These are phyloP conservation scores for Kalmusia sp. DNA, from an alignment of 2,329 filamentous ascomycete species.

Conservation along the genomic window DNA sequence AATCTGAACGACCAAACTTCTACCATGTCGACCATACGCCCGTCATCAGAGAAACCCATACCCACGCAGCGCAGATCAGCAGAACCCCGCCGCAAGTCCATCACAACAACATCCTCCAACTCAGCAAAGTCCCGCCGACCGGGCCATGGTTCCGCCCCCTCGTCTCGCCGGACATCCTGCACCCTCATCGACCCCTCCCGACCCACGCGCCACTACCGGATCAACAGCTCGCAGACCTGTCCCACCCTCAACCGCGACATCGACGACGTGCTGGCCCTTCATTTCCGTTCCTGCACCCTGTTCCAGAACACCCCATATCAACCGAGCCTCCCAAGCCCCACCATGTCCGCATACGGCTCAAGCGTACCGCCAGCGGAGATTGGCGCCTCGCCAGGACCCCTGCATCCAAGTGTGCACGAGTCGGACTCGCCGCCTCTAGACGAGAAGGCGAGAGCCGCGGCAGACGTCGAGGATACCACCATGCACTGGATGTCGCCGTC, in stretches of 20 bases:
- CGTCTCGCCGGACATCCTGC: conserved; percentile 43
- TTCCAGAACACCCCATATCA: conserved; percentile 42
- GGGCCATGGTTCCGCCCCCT: conserved; percentile 40
- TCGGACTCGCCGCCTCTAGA: conserved; percentile 14
- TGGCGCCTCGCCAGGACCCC: conserved; percentile 10
- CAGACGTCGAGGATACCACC: conserved; percentile 31
- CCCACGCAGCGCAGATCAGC: conserved; percentile 13
- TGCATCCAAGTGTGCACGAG: background rate
- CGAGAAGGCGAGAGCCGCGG: conserved; percentile 23
- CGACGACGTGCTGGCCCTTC: conserved; percentile 48
- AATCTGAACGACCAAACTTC: conserved; percentile 10
- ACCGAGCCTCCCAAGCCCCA: conserved; percentile 27
- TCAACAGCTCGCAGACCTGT: conserved; percentile 40
- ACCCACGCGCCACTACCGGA: conserved; percentile 43
- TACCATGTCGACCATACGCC: conserved; percentile 22
- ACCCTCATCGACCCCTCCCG: conserved; percentile 43
- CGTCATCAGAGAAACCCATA: conserved; percentile 33
- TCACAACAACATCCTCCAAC: conserved; percentile 36
- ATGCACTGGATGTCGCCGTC: conserved; percentile 48
- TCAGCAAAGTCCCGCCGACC: conserved; percentile 37
- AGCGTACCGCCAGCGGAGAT: conserved; percentile 6
- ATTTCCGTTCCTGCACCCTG: conserved; percentile 47
- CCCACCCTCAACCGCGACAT: conserved; percentile 39
- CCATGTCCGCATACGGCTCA: conserved; percentile 26
- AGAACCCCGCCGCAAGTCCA: conserved; percentile 34